These are phyloP conservation scores for Plectosphaerella sp. DNA, from an alignment of 2,329 filamentous ascomycete genomes.

Conservation along the genomic window DNA sequence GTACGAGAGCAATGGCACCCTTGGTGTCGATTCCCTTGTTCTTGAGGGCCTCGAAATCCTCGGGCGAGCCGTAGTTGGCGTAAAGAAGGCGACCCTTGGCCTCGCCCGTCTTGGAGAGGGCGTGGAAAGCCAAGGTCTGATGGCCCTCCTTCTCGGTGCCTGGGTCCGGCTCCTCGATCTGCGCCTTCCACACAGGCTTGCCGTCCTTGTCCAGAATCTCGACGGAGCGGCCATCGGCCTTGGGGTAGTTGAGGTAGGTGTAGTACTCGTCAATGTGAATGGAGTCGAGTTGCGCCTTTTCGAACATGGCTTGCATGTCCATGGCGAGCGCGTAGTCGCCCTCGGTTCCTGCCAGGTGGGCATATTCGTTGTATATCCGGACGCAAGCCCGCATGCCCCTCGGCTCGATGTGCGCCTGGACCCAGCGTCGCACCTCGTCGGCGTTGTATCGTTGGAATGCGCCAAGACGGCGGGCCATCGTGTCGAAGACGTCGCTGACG, in stretches of 20 bases:
- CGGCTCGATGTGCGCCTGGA: conserved; percentile 69
- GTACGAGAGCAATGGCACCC: conserved; percentile 79
- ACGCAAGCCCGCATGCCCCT: conserved; percentile 68
- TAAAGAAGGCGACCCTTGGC: conserved; percentile 85
- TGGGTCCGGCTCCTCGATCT: conserved; percentile 74
- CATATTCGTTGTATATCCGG: conserved; percentile 73
- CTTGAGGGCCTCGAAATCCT: conserved; percentile 72
- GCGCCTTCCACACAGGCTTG: conserved; percentile 68
- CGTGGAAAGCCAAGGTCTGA: conserved; percentile 80
- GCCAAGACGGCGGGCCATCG: conserved; percentile 56
- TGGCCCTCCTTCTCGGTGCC: conserved; percentile 57
- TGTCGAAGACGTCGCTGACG: conserved; percentile 75
- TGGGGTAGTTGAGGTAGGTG: conserved; percentile 92
- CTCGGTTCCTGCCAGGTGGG: conserved; percentile 91
- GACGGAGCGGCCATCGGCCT: conserved; percentile 69
- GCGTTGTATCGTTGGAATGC: conserved; percentile 72
- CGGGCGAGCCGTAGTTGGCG: conserved; percentile 82
- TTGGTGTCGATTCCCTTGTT: conserved; percentile 69
- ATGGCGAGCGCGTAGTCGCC: conserved; percentile 83
- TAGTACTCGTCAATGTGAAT: conserved; percentile 74
- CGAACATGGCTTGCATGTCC: conserved; percentile 78
- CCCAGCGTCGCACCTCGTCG: conserved; percentile 71
- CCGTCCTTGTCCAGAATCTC: conserved; percentile 70
- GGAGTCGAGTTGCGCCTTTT: conserved; percentile 66
- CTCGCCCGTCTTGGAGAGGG: conserved; percentile 80